Percentiles rank a stretch among this genome's conserved stretches.
Conservation (phyloP, 192 early-diverging fungal species). For the Coemansia umbellata region DNA sequence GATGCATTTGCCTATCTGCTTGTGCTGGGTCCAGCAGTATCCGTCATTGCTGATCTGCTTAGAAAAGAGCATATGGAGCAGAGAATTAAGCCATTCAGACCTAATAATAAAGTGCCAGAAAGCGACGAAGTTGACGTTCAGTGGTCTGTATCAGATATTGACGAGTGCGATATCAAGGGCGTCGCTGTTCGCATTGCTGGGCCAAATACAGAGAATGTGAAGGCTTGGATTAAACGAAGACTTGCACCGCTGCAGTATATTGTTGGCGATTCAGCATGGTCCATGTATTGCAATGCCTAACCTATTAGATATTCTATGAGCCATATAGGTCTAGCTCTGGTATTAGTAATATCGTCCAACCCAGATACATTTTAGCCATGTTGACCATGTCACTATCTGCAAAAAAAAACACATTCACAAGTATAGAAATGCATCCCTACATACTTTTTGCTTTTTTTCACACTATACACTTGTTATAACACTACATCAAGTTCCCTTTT, state of each 20-base stretch:
- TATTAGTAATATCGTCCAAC: no score
- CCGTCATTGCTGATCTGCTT: constrained; percentile 6
- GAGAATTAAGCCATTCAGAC: constrained; percentile 25
- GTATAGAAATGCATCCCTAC: no score
- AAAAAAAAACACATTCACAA: no score
- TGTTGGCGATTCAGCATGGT: constrained; percentile 43
- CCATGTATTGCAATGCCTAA: constrained; percentile 42
- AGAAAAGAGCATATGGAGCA: constrained; percentile 15
- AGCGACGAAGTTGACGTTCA: background rate
- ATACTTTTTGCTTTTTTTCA: no score
- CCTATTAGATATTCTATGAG: no score
- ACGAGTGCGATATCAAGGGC: constrained; percentile 11
- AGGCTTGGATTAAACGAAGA: constrained; percentile 26
- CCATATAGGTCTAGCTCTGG: no score
- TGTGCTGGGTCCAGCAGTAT: constrained; percentile 22
- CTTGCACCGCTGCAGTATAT: constrained; percentile 7
- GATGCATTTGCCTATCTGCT: constrained; percentile 43
- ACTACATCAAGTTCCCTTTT: no score
- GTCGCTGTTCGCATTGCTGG: constrained; percentile 38
- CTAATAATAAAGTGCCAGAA: background rate
- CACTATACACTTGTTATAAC: no score
- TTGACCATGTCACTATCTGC: no score
- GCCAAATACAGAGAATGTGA: constrained; percentile 24
- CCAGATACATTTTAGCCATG: no score
- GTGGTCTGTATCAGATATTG: constrained; percentile 48